A percentile compares a stretch with the other conserved stretches of the same genome.
Evolutionary conservation across 306 rosid species (phyloP).

Genomic region (Aeschynomene evenia): DNA sequence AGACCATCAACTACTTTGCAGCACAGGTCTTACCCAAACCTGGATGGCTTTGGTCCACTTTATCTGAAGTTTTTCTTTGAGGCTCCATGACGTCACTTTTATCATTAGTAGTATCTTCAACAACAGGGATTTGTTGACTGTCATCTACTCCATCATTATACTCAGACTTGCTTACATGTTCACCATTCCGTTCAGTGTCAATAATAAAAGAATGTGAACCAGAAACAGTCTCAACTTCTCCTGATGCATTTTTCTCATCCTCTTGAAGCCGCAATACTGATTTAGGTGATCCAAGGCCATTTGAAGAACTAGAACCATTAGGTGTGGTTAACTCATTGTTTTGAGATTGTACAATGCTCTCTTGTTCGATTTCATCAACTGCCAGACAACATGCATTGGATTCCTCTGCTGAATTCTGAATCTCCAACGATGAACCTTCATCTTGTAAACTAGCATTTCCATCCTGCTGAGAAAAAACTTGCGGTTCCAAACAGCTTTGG

Average conservation of each 20-base stretch:
- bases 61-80: slow-evolving; percentile 36
- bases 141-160: slow-evolving; percentile 35
- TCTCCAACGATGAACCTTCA: slow-evolving; percentile 28
- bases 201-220: slow-evolving; percentile 33
- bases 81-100: slow-evolving; percentile 40
- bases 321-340: slow-evolving; percentile 36
- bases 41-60: slow-evolving; percentile 41
- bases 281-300: slow-evolving; percentile 32
- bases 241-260: slow-evolving; percentile 34
- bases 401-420: slow-evolving; percentile 35
- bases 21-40: slow-evolving; percentile 40
- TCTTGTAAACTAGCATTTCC: slow-evolving; percentile 36
- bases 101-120: slow-evolving; percentile 35
- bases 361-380: slow-evolving; percentile 38
- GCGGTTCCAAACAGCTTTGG: slow-evolving; percentile 64
- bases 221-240: slow-evolving; percentile 32
- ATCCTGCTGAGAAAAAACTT: slow-evolving; percentile 36
- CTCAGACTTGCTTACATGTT: slow-evolving; percentile 26
- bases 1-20: slow-evolving; percentile 27
- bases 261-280: slow-evolving; percentile 33
- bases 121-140: slow-evolving; percentile 27
- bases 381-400: slow-evolving; percentile 20
- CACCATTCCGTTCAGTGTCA: slow-evolving; percentile 33
- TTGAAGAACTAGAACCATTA: slow-evolving; percentile 33
- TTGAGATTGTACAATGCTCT: slow-evolving; percentile 24